Conservation (phyloP, 2,329 filamentous ascomycete genomes). For the Rutstroemia sp. region DNA sequence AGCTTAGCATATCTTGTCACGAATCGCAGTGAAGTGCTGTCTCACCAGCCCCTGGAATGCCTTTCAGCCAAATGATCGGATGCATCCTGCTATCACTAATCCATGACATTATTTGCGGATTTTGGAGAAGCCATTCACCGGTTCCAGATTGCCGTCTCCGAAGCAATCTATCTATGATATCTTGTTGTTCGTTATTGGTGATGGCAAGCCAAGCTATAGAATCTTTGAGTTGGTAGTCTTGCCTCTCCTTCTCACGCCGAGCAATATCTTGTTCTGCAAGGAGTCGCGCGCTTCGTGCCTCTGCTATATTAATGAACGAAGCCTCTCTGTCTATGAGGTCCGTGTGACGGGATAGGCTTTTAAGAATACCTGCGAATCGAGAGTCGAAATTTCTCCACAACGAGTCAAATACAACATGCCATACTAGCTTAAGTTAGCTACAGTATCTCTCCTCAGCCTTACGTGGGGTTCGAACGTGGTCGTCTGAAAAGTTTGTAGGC, state of each 20-base stretch:
- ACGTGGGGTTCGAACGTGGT: slow-evolving; percentile 13
- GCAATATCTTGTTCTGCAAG: slow-evolving; percentile 5
- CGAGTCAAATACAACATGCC: slow-evolving; percentile 13
- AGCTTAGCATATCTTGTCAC: neutral
- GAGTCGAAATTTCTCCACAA: slow-evolving; percentile 14
- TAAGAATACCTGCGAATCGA: slow-evolving; percentile 10
- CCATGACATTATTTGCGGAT: slow-evolving; percentile 7
- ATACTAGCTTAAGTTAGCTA: slow-evolving; percentile 4
- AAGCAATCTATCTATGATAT: neutral
- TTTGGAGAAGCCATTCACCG: slow-evolving; percentile 10
- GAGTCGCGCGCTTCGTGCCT: slow-evolving; percentile 6
- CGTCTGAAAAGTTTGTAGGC: slow-evolving; percentile 27
- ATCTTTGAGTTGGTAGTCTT: slow-evolving; percentile 1
- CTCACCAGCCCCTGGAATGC: slow-evolving; percentile 14
- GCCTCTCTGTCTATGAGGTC: slow-evolving; percentile 15
- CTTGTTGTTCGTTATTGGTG: slow-evolving; percentile 8
- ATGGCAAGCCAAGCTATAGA: slow-evolving; percentile 11
- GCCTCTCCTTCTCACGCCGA: neutral
- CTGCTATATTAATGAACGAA: slow-evolving; percentile 10
- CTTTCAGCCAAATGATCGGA: slow-evolving; percentile 12
- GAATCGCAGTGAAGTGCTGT: neutral
- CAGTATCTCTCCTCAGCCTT: neutral
- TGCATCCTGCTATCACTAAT: slow-evolving; percentile 1
- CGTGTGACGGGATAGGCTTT: slow-evolving; percentile 8
- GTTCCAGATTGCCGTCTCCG: slow-evolving; percentile 6